Percentiles rank a stretch among this genome's conserved stretches.
These are phyloP conservation scores for Mimosa bimucronata DNA, from an alignment of 306 rosid genomes.

Conservation along the genomic window DNA sequence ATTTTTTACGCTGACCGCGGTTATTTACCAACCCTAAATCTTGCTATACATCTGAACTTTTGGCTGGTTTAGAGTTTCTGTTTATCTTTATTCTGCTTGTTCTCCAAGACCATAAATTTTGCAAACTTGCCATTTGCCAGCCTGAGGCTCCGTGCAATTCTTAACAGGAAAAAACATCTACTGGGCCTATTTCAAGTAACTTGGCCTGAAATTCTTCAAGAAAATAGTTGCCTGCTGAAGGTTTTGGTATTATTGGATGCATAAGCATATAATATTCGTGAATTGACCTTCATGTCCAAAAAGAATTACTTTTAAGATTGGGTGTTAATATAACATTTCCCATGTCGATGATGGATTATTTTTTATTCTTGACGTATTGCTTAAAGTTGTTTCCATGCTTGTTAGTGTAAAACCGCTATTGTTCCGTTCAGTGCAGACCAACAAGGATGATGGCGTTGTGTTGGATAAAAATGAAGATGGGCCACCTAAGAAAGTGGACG, in stretches of 20 bases:
- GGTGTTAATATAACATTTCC: neutral
- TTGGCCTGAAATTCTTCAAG: no score
- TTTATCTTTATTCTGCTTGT: neutral
- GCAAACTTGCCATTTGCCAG: neutral
- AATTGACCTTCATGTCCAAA: constrained; percentile 13
- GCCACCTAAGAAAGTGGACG: constrained; percentile 54
- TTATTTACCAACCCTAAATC: constrained; percentile 13
- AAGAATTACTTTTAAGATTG: constrained; percentile 6
- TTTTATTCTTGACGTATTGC: neutral
- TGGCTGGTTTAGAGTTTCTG: neutral
- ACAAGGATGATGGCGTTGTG: constrained; percentile 64
- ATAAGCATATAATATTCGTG: neutral
- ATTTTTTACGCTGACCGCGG: neutral
- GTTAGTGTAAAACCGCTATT: constrained; percentile 66
- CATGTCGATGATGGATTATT: neutral
- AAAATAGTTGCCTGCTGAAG: no score
- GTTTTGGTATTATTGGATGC: constrained; percentile 9
- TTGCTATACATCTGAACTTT: neutral
- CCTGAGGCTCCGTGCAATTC: neutral
- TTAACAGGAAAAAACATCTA: constrained; percentile 6
- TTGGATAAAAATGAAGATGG: constrained; percentile 54
- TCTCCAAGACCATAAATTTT: neutral
- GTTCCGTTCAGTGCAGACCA: constrained; percentile 96
- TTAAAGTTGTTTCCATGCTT: constrained; percentile 40
- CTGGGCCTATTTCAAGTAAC: no score